phyloP scores from a whole-genome alignment of 1,284 basidiomycete genomes.

The Apiotrichum brassicae region DNA sequence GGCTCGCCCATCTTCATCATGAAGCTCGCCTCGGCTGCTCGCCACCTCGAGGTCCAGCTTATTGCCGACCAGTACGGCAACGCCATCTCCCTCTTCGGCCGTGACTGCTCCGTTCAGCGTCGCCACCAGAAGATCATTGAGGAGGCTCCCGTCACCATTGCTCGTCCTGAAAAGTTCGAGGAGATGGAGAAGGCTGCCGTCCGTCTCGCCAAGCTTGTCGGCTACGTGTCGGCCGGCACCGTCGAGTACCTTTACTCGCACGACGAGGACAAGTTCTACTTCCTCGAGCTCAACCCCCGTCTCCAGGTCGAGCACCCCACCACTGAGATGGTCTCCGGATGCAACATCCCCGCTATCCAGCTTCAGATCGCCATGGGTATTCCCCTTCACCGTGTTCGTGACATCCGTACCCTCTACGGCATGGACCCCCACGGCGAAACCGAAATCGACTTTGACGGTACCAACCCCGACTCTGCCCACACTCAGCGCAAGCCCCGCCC shows the following conservation, averaged over 20 bases:
- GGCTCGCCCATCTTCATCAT: constrained; percentile 99
- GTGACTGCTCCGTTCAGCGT: constrained; percentile 98
- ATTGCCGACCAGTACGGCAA: constrained; percentile 99
- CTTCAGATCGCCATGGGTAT: constrained; percentile 98
- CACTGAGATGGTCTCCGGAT: constrained; percentile 98
- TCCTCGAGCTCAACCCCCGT: constrained; percentile 98
- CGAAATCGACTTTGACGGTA: constrained; percentile 95
- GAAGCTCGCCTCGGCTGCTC: constrained; percentile 96
- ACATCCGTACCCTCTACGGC: constrained; percentile 95
- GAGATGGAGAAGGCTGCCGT: constrained; percentile 99
- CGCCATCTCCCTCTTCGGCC: constrained; percentile 97
- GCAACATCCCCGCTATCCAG: constrained; percentile 96
- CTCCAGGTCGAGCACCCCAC: constrained; percentile 99
- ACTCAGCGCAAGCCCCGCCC: constrained; percentile 92
- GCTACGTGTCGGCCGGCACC: constrained; percentile 97
- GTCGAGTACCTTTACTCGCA: constrained; percentile 99
- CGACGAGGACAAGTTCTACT: constrained; percentile 87
- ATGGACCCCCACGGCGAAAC: constrained; percentile 78
- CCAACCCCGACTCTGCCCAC: constrained; percentile 74
- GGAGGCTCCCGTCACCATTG: constrained; percentile 98
- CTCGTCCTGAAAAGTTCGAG: constrained; percentile 81
- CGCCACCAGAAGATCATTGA: constrained; percentile 99
- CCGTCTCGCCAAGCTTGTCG: constrained; percentile 92
- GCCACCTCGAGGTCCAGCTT: constrained; percentile 96
- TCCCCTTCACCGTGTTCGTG: constrained; percentile 88